These are phyloP conservation scores for Cryptococcus sp. DNA, from an alignment of 1,284 basidiomycete genomes.

Conservation along the genomic window DNA sequence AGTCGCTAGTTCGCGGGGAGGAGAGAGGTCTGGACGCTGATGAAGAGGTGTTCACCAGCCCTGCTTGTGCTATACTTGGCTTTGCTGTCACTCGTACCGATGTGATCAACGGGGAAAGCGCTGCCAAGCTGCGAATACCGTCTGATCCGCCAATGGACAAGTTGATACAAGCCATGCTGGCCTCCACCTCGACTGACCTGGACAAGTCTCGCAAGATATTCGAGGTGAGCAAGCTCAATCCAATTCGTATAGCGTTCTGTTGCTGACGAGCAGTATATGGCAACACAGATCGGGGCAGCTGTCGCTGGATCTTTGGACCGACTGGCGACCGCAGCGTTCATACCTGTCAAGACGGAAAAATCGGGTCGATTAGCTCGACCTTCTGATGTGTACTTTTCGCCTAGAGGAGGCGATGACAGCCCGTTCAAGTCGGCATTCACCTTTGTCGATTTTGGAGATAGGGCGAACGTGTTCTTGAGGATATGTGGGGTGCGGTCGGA, in stretches of 20 bases:
- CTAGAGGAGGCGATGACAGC: conserved; percentile 21
- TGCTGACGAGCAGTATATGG: conserved; percentile 52
- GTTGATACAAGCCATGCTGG: conserved; percentile 62
- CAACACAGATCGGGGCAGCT: conserved; percentile 58
- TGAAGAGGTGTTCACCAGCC: conserved; percentile 64
- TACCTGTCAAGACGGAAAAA: conserved; percentile 43
- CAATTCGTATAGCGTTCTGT: neutral
- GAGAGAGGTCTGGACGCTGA: neutral
- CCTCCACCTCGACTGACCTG: conserved; percentile 58
- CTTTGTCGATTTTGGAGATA: conserved; percentile 81
- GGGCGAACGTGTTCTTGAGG: conserved; percentile 76
- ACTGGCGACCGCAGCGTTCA: conserved; percentile 41
- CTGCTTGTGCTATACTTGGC: conserved; percentile 67
- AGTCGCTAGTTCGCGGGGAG: conserved; percentile 8
- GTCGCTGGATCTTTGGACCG: conserved; percentile 32
- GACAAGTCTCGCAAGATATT: conserved; percentile 65
- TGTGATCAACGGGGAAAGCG: conserved; percentile 56
- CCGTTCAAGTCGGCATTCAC: conserved; percentile 55
- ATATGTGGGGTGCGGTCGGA: conserved; percentile 83
- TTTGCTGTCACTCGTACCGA: conserved; percentile 57
- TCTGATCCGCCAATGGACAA: conserved; percentile 65
- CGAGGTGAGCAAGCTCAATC: conserved; percentile 39
- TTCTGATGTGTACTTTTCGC: conserved; percentile 41
- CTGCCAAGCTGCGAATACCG: conserved; percentile 68
- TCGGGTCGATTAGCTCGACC: conserved; percentile 29